Base-by-base conservation (phyloP, 1,284 basidiomycete species). In the Heterobasidion parviporum region DNA sequence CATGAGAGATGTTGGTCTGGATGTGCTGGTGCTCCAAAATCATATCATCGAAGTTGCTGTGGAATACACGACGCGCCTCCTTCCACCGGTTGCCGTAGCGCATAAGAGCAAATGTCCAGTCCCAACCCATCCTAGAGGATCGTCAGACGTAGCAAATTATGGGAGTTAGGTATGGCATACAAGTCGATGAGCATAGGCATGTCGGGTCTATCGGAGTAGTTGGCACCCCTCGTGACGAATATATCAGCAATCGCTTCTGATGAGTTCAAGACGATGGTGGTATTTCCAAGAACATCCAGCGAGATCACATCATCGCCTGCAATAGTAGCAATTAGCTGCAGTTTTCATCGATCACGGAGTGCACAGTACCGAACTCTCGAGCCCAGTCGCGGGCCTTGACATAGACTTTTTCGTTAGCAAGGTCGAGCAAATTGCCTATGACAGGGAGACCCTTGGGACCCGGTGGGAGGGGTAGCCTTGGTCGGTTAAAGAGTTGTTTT, bases 231-330 rank as follows among this genome's bases (percentile, higher is more conserved):
- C 55, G 67, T 72, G 44, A 76, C 74, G 45, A 78, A 61, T 8
- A 78, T 61, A 14, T 76, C 76, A 0, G 60, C 62, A 0, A 68
- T 68, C 1, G 68, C 67, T 45, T 72, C 65, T 1, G 62, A 41
- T 5, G 72, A 70, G 54, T 74, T 71, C 16, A 78, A 60, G 6
- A 78, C 63, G 49, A 78, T 58, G 35, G 77, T 64, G 1, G 67
- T 66, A 4, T 62, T 70, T 0, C 73, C 73, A 1, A 67, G 63
- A 6, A 70, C 61, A 8, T 32, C 36, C 32, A 76, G 53, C 56
- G 73, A 68, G 9, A 73, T 61, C 10, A 76, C 70, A 55, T 75
- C 73, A 12, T 16, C 45, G 15, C n/a, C n/a, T 34, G 34, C 10
- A 16, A n/a, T 5, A 6, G 26, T 26, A 26, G 26, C 26, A 26